Base-by-base conservation (phyloP, 2,329 filamentous ascomycete species). In the Aphanoascus verrucosus region DNA sequence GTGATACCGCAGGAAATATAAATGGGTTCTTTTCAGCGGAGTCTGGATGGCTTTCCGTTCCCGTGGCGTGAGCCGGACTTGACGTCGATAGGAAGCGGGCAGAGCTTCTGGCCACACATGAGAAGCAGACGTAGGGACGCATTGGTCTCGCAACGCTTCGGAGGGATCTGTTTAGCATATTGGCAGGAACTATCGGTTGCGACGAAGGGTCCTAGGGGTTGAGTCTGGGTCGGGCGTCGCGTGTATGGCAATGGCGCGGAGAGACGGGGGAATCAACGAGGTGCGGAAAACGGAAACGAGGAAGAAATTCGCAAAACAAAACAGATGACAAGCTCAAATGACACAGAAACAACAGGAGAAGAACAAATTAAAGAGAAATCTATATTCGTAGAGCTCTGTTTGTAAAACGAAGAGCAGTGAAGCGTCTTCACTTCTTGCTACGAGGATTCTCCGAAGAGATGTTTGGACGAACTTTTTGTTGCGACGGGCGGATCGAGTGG, bases 121-220 rank as follows among this genome's bases (percentile, higher is more conserved):
- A 65, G 37, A 63, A 54, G 58, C 67, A 70, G 56, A 68, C 62
- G 66, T 70, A 62, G 43, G 61, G 59, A 57, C 65, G 62, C 23
- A 62, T 38, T 56, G 66, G 65, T 60, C 64, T 64, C 65, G 63
- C 60, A 55, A 64, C 61, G 64, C 66, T 66, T 63, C 67, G 64
- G 53, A 69, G 54, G 41, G 66, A 67, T 51, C 60, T 59, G 55
- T 65, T 66, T 58, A 71, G 65, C 69, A 72, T 72, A 53, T 28
- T 43, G 34, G 23, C 6, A 14, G 47, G 50, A 20, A 38, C 17
- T 17, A 44, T 11, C 17, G 41, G 35, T 19, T 12, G 14, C 19
- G 23, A 37, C 12, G 2, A 48, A 41, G 31, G 19, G 12, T 14
- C 37, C 20, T 8, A 37, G 15, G 37, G 7, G 23, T 28, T 28